phyloP scores from a whole-genome alignment of 352 stramenopile genomes.

The Phytophthora podocarpi region DNA sequence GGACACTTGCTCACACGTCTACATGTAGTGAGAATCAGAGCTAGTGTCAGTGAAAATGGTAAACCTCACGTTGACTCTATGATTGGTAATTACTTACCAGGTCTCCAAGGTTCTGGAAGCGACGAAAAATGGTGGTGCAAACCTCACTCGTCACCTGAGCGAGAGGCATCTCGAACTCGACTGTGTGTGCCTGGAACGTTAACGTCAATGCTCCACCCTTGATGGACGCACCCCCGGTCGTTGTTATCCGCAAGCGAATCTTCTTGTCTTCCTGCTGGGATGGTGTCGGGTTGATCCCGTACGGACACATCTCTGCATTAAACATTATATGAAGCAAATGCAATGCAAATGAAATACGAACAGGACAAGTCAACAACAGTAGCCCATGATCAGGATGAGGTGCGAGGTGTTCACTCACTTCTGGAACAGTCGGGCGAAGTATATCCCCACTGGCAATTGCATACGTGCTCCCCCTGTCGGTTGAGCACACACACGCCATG shows the following conservation, averaged over 20 bases:
- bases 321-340: background rate
- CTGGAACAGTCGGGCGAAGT: constrained; percentile 59
- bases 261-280: constrained; percentile 51
- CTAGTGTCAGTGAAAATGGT: background rate
- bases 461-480: constrained; percentile 64
- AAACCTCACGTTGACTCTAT: no score
- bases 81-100: constrained; percentile 49
- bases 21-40: background rate
- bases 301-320: constrained; percentile 68
- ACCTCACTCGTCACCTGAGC: constrained; percentile 55
- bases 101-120: constrained; percentile 74
- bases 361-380: background rate
- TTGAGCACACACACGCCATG: constrained; percentile 72
- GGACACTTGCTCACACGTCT: constrained; percentile 46
- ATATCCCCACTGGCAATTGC: constrained; percentile 83
- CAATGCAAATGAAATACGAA: no score
- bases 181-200: constrained; percentile 69
- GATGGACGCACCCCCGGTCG: constrained; percentile 16
- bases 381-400: background rate
- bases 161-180: constrained; percentile 68
- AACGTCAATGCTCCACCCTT: constrained; percentile 54
- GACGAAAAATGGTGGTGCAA: constrained; percentile 64
- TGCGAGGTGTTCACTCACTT: constrained; percentile 37
- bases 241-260: constrained; percentile 45
- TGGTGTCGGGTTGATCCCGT: constrained; percentile 62